Percentiles rank a stretch among this genome's conserved stretches.
Conservation (phyloP, 805 yeast genomes). For the Schizosaccharomyces pombe region DNA sequence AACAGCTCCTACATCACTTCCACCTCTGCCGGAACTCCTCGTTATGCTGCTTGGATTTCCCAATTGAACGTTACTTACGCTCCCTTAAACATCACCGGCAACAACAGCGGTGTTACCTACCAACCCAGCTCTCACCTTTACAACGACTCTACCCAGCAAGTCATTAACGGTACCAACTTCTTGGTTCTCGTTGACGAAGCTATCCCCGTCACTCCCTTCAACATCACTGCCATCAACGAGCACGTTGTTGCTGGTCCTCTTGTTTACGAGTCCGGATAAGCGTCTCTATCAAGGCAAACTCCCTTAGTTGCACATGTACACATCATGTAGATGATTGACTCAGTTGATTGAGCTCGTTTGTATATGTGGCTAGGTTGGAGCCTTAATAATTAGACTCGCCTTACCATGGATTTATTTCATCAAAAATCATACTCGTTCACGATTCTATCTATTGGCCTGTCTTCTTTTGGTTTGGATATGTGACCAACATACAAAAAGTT, state of each 20-base stretch:
- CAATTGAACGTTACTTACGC: constrained; percentile 7
- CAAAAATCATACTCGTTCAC: no score
- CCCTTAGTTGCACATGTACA: no score
- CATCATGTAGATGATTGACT: no score
- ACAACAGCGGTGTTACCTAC: constrained; percentile 6
- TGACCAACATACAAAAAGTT: no score
- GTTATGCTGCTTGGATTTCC: constrained; percentile 7
- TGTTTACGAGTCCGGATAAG: neutral
- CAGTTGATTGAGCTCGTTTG: no score
- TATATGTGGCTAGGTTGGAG: no score
- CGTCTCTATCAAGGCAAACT: no score
- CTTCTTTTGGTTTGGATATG: no score
- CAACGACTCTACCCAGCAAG: constrained; percentile 2
- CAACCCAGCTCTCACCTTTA: constrained; percentile 6
- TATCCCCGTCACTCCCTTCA: constrained; percentile 6
- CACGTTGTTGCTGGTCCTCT: constrained; percentile 8
- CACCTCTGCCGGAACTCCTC: constrained; percentile 5
- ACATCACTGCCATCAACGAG: constrained; percentile 5
- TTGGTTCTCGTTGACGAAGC: constrained; percentile 6
- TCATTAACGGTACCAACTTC: constrained; percentile 6
- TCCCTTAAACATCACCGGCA: constrained; percentile 2
- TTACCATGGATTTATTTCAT: no score
- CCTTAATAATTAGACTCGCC: no score
- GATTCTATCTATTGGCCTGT: no score
- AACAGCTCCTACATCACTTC: constrained; percentile 6